phyloP scores from a whole-genome alignment of 768 basidiomycete species.

The Grammothele lineata region DNA sequence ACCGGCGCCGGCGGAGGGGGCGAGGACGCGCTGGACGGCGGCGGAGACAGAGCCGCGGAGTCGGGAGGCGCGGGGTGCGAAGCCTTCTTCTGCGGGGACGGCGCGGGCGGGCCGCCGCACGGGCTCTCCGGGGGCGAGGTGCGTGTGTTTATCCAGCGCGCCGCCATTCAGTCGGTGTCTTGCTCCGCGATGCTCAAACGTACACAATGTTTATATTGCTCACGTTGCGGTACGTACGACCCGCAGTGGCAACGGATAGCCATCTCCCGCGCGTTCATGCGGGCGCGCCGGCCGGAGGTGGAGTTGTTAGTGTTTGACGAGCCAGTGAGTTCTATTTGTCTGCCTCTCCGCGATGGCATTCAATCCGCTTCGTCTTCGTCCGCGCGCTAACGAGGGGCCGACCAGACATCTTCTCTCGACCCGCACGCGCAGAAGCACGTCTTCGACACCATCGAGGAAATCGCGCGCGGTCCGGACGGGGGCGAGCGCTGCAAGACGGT shows the following conservation, averaged over 20 bases:
- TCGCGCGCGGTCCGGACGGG: slow-evolving; percentile 52
- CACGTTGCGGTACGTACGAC: slow-evolving; percentile 10
- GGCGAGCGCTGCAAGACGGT: slow-evolving; percentile 66
- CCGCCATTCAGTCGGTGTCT: too few relatives aligned
- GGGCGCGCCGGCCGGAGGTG: slow-evolving; percentile 67
- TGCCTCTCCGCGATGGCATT: not conserved
- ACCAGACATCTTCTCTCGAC: slow-evolving; percentile 77
- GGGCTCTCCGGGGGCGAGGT: slow-evolving; percentile 86
- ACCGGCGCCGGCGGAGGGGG: too few relatives aligned
- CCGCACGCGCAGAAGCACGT: slow-evolving; percentile 76
- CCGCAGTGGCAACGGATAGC: slow-evolving; percentile 83
- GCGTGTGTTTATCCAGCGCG: too few relatives aligned
- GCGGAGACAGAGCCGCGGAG: too few relatives aligned
- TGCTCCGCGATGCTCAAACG: too few relatives aligned
- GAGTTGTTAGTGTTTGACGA: slow-evolving; percentile 85
- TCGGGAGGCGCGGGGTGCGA: too few relatives aligned
- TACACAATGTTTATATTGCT: too few relatives aligned
- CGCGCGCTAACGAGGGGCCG: too few relatives aligned
- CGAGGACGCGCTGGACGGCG: slow-evolving; percentile 34
- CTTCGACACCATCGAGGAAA: slow-evolving; percentile 67
- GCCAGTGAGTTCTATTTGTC: slow-evolving; percentile 50
- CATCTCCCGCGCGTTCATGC: slow-evolving; percentile 83
- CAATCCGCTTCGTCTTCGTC: too few relatives aligned
- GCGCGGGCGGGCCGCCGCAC: slow-evolving; percentile 40
- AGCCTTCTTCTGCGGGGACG: slow-evolving; percentile 15